Evolutionary conservation across 2,329 filamentous ascomycete species (phyloP).

Genomic region (Xylaria sp.): DNA sequence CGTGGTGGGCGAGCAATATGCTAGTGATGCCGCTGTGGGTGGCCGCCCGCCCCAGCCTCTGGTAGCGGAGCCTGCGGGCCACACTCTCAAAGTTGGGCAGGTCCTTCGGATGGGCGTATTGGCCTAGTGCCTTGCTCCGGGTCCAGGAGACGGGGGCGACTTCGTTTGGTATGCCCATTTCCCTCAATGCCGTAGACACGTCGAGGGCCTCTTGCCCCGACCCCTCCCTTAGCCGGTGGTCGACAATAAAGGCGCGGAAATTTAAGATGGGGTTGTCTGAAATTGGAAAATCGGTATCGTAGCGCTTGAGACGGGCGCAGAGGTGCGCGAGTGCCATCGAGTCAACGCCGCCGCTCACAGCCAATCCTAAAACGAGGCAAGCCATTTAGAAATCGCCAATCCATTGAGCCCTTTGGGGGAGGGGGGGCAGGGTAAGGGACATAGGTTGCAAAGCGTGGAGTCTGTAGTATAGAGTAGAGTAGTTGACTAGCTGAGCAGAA

Average conservation of each 20-base stretch:
- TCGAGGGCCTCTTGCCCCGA: conserved; percentile 63
- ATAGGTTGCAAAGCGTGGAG: background rate
- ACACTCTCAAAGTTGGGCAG: conserved; percentile 78
- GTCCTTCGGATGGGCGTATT: conserved; percentile 51
- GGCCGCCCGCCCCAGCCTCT: conserved; percentile 73
- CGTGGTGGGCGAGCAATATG: conserved; percentile 85
- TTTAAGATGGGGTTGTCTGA: conserved; percentile 57
- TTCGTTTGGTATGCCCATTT: conserved; percentile 51
- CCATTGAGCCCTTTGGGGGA: too few relatives aligned
- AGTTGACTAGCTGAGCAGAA: background rate
- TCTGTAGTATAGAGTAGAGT: background rate
- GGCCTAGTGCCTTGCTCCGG: conserved; percentile 55
- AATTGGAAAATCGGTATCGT: conserved; percentile 53
- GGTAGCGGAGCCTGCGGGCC: conserved; percentile 80
- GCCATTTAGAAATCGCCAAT: conserved; percentile 2
- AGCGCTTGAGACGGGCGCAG: conserved; percentile 62
- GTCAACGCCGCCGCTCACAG: conserved; percentile 92
- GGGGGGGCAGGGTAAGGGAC: background rate
- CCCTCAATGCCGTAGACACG: conserved; percentile 55
- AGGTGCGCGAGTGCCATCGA: conserved; percentile 95
- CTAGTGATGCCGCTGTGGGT: conserved; percentile 60
- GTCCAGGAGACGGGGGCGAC: conserved; percentile 62
- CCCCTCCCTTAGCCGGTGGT: conserved; percentile 66
- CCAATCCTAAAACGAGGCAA: conserved; percentile 66
- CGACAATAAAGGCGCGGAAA: conserved; percentile 63